A percentile compares a stretch with the other conserved stretches of the same genome.
phyloP scores from a whole-genome alignment of 495 filamentous ascomycete genomes.

The Xylaria castorea region DNA sequence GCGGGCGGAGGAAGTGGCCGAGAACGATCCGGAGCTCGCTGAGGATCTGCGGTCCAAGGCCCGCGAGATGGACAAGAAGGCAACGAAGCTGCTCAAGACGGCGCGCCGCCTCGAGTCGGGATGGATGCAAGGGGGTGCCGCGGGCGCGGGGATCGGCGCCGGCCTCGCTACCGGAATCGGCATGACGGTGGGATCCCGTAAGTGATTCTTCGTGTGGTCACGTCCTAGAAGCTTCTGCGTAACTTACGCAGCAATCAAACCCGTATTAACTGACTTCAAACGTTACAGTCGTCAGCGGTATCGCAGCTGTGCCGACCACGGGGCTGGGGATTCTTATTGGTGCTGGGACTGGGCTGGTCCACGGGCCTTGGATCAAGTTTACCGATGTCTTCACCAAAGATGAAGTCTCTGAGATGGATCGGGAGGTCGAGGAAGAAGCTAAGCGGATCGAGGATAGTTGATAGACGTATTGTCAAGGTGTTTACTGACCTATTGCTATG shows the following conservation, averaged over 20 bases:
- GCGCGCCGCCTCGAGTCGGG: slow-evolving; percentile 45
- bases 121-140: slow-evolving; percentile 46
- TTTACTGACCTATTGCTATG: not conserved
- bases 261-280: not conserved
- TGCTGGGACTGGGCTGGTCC: slow-evolving; percentile 43
- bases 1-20: slow-evolving; percentile 35
- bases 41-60: slow-evolving; percentile 37
- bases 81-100: slow-evolving; percentile 40
- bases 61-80: slow-evolving; percentile 38
- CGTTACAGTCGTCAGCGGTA: slow-evolving; percentile 38
- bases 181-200: slow-evolving; percentile 38
- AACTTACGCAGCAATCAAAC: not conserved
- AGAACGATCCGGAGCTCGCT: slow-evolving; percentile 36
- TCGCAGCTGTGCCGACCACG: slow-evolving; percentile 43
- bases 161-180: slow-evolving; percentile 44
- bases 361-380: slow-evolving; percentile 49
- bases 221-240: not conserved
- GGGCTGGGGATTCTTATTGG: slow-evolving; percentile 42
- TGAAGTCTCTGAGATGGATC: slow-evolving; percentile 39
- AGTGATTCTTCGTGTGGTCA: not conserved
- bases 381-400: slow-evolving; percentile 37
- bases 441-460: slow-evolving; percentile 19
- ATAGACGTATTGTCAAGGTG: not conserved
- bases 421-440: slow-evolving; percentile 39
- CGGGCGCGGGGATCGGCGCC: slow-evolving; percentile 45